Base-by-base conservation (phyloP, 768 basidiomycete genomes). In the Leccinum pellstonianum region DNA sequence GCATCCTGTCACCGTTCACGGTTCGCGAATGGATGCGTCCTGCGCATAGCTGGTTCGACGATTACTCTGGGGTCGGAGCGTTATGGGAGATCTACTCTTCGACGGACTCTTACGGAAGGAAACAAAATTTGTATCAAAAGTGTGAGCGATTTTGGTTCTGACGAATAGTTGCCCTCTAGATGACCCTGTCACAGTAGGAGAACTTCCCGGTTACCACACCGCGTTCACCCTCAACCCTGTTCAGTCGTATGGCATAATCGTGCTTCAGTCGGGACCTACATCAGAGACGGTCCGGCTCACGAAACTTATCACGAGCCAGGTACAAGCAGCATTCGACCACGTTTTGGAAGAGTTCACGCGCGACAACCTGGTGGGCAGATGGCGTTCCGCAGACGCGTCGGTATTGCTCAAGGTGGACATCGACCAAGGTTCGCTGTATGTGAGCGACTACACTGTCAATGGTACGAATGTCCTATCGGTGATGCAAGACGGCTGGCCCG, bases 1-100 rank as follows among this genome's bases (percentile, higher is more conserved):
- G 76, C 14, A 60, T 79, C 19, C 52, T 79, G 10, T 72, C 79
- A 8, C 52, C 67, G 1, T 64, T 64, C 17, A 74, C 75, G 14
- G 56, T 79, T n/a, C 69, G 74, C 6, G 80, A 78, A 65, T 80
- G 79, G 80, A 67, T 81, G 47, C 69, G 75, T 4, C 79, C 79
- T 3, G 48, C 76, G 29, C 73, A 77, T 54, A 65, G 67, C 1
- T 80, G 77, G 79, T 75, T 72, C 31, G 65, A 73, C 51, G 75
- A 67, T 35, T 72, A 69, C 35, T 73, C 77, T 37, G 75, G 73
- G 38, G 77, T 77, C 15, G 79, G 79, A 5, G 75, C 73, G 0
- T 74, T 79, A 21, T 80, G 79, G 80, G 80, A 80, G 60, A 77
- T 81, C 38, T 63, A 67, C 27, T 65, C 70, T 10, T 65, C 76